Conservation (phyloP, 2,329 filamentous ascomycete species). For the Cladosporium sp. region DNA sequence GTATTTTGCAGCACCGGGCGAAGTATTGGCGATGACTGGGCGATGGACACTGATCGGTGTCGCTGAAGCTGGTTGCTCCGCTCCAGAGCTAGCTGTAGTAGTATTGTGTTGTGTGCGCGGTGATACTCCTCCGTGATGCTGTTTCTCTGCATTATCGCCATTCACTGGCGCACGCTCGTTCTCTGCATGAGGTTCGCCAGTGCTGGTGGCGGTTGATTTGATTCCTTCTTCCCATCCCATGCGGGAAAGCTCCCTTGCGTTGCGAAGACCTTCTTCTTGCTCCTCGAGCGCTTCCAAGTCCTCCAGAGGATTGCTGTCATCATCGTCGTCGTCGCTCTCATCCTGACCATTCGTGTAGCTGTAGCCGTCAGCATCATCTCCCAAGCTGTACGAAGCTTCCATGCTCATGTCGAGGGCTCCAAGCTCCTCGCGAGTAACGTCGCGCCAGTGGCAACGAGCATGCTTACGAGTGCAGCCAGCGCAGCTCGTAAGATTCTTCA, state of each 20-base stretch:
- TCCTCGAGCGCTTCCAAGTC: constrained; percentile 31
- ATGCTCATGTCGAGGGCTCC: constrained; percentile 21
- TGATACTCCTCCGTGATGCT: background rate
- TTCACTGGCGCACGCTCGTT: background rate
- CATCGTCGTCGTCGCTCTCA: constrained; percentile 27
- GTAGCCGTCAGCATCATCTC: constrained; percentile 14
- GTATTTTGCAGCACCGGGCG: background rate
- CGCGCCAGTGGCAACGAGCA: constrained; percentile 81
- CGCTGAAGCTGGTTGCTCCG: background rate
- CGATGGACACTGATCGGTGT: background rate
- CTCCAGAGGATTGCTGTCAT: constrained; percentile 33
- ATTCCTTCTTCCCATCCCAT: constrained; percentile 26
- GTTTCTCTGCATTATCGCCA: background rate
- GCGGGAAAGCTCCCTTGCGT: constrained; percentile 27
- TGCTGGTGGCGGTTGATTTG: background rate
- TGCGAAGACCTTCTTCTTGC: constrained; percentile 30
- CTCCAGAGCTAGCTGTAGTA: background rate
- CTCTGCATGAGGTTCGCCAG: background rate
- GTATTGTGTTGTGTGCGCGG: background rate
- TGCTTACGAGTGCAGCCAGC: constrained; percentile 87
- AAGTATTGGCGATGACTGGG: background rate
- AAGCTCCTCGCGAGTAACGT: constrained; percentile 68
- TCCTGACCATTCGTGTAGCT: constrained; percentile 23
- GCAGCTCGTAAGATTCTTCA: constrained; percentile 83
- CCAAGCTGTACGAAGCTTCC: constrained; percentile 1